A percentile compares a stretch with the other conserved stretches of the same genome.
Evolutionary conservation across 2,329 filamentous ascomycete species (phyloP).

Genomic region (Acephala macrosclerotiorum): DNA sequence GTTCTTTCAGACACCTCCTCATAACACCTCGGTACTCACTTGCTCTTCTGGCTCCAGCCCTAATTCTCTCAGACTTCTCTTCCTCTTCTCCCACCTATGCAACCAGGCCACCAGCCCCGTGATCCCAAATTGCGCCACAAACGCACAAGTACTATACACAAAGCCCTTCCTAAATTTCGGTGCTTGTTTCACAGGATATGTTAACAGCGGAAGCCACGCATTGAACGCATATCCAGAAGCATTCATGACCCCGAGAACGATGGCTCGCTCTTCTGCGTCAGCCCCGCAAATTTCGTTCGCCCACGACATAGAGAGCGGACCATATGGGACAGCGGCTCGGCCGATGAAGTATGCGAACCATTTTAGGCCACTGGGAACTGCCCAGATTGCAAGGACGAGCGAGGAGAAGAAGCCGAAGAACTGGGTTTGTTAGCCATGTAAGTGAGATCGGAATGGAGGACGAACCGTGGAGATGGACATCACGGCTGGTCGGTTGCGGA

Average conservation of each 20-base stretch:
- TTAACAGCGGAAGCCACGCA: conserved; percentile 52
- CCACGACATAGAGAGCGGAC: conserved; percentile 58
- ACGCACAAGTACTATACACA: conserved; percentile 45
- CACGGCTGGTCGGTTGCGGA: conserved; percentile 43
- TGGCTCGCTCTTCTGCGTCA: conserved; percentile 56
- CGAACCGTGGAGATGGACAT: conserved; percentile 44
- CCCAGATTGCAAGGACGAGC: conserved; percentile 47
- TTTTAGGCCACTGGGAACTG: conserved; percentile 36
- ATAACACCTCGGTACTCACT: background rate
- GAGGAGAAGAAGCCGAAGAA: conserved; percentile 46
- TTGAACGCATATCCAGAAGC: conserved; percentile 53
- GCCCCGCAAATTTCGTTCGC: conserved; percentile 54
- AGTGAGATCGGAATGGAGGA: background rate
- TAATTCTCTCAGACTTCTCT: background rate
- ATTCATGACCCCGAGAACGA: conserved; percentile 58
- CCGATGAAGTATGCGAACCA: conserved; percentile 47
- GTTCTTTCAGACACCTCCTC: background rate
- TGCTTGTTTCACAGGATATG: conserved; percentile 43
- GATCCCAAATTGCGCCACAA: conserved; percentile 36
- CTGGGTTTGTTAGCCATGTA: conserved; percentile 19
- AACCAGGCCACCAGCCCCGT: conserved; percentile 27
- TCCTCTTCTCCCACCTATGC: conserved; percentile 27
- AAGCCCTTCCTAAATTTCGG: conserved; percentile 52
- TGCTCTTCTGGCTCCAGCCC: background rate
- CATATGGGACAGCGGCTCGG: conserved; percentile 41